Evolutionary conservation across 1,139 yeast genomes (phyloP).

Genomic region (Protomyces pachydermus): DNA sequence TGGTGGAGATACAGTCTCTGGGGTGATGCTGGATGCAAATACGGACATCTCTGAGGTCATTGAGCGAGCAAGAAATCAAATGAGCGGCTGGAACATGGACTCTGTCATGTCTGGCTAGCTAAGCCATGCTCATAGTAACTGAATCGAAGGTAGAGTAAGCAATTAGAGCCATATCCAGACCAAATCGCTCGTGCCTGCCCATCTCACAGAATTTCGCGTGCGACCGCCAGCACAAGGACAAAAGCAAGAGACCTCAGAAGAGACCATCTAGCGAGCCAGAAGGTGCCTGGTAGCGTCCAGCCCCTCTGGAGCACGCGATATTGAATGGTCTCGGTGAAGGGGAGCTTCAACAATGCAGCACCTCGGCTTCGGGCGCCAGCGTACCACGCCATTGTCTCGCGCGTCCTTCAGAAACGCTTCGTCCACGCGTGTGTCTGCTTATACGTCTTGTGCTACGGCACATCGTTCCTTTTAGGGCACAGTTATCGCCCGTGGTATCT

Average conservation of each 20-base stretch:
- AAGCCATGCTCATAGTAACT: no score
- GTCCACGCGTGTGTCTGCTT: slow-evolving; percentile 14
- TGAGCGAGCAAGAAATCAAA: background rate
- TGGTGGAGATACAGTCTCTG: background rate
- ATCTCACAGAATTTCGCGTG: no score
- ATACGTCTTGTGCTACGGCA: background rate
- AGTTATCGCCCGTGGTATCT: background rate
- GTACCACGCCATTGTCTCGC: slow-evolving; percentile 10
- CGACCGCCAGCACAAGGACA: no score
- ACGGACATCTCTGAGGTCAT: background rate
- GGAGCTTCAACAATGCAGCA: background rate
- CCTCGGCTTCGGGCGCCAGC: background rate
- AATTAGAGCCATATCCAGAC: no score
- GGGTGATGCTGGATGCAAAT: background rate
- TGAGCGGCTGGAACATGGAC: background rate
- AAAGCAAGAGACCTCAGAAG: no score
- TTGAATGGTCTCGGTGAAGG: slow-evolving; percentile 20
- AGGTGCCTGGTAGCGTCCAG: no score
- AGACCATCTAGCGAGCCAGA: no score
- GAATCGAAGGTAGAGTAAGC: no score
- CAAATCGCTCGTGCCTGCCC: no score
- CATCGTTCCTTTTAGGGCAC: background rate
- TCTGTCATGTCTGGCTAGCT: background rate
- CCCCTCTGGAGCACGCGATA: background rate
- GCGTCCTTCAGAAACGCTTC: slow-evolving; percentile 15